Evolutionary conservation across 345 rosid genomes (phyloP).

Genomic region (Melastoma malabathricum): DNA sequence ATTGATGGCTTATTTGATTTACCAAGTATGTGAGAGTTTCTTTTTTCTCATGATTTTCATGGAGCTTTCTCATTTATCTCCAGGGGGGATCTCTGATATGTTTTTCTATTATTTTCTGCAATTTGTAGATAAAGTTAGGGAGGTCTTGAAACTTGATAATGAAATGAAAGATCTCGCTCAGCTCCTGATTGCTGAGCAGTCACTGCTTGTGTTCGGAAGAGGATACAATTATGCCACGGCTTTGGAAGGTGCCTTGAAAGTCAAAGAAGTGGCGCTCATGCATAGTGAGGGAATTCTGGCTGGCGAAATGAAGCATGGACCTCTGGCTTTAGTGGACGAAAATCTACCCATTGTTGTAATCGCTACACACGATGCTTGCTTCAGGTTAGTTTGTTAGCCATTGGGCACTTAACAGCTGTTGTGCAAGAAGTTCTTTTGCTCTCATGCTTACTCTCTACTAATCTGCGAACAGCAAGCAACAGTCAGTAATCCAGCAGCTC

Average conservation of each 20-base stretch:
- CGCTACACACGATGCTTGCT: constrained; percentile 82
- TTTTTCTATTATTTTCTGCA: not conserved
- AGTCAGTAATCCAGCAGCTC: constrained; percentile 91
- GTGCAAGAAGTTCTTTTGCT: not conserved
- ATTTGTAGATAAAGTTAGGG: constrained; percentile 64
- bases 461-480: constrained; percentile 56
- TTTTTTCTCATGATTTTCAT: constrained; percentile 3
- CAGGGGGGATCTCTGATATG: not conserved
- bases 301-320: constrained; percentile 99
- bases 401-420: not conserved
- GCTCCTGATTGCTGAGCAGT: constrained; percentile 62
- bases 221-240: constrained; percentile 89
- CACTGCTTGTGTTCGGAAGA: constrained; percentile 85
- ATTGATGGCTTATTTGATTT: constrained; percentile 81
- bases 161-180: constrained; percentile 84
- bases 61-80: not conserved
- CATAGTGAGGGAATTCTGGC: constrained; percentile 97
- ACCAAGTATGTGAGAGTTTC: constrained; percentile 43
- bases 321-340: constrained; percentile 92
- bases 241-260: constrained; percentile 87
- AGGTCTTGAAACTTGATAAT: constrained; percentile 69
- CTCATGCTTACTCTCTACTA: constrained; percentile 7
- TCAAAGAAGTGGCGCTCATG: constrained; percentile 95
- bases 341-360: constrained; percentile 69
- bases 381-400: constrained; percentile 33